A percentile compares a stretch with the other conserved stretches of the same genome.
Conservation (phyloP, 164 flowering plant genomes). For the Tetracentron sinense region DNA sequence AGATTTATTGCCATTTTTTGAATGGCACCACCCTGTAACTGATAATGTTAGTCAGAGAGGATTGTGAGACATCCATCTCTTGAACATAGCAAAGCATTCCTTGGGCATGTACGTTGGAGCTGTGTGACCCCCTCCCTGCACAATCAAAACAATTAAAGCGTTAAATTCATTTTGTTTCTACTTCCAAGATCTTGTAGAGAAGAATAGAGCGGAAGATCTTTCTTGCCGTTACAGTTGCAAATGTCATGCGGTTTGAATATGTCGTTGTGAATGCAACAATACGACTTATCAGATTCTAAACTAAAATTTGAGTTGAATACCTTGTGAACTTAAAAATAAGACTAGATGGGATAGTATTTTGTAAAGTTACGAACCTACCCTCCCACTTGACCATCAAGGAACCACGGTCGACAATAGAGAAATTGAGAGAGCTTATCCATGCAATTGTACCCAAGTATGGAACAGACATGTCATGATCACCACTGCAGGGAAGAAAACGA, state of each 20-base stretch:
- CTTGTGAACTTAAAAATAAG: no score
- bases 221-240: no score
- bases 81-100: conserved; percentile 16
- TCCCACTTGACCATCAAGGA: conserved; percentile 3
- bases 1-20: no score
- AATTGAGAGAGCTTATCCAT: conserved; percentile 9
- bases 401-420: conserved; percentile 8
- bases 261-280: no score
- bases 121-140: conserved; percentile 22
- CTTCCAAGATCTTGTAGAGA: no score
- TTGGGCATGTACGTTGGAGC: conserved; percentile 19
- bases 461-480: conserved; percentile 6
- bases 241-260: no score
- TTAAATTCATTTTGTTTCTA: no score
- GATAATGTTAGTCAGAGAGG: conserved; percentile 5
- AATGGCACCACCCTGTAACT: no score
- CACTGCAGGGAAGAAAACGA: not conserved
- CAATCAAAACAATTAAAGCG: not conserved
- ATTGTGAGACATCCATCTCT: conserved; percentile 15
- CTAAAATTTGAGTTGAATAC: no score
- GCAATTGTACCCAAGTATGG: conserved; percentile 8
- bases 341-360: no score
- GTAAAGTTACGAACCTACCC: not conserved
- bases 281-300: no score
- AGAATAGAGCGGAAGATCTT: no score